Conservation (phyloP, 2,329 filamentous ascomycete species). For the Lachnellula hyalina region DNA sequence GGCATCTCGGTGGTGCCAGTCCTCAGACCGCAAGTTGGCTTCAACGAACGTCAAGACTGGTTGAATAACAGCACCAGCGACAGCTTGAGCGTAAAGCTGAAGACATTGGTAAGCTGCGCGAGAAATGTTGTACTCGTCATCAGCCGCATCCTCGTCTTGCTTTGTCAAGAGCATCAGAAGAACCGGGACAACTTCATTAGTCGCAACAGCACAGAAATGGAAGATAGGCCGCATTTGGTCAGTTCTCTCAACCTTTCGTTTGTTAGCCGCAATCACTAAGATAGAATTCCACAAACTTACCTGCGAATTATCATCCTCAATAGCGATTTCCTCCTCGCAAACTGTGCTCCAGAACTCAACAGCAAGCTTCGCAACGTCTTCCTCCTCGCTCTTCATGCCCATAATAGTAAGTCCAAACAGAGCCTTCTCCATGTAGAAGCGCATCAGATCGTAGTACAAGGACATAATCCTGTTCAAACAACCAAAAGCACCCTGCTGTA, state of each 20-base stretch:
- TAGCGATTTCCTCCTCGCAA: slow-evolving; percentile 95
- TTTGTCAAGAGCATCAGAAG: slow-evolving; percentile 84
- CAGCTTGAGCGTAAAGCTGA: slow-evolving; percentile 90
- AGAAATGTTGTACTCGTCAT: slow-evolving; percentile 96
- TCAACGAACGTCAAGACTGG: slow-evolving; percentile 91
- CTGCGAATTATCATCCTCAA: slow-evolving; percentile 92
- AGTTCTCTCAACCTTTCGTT: slow-evolving; percentile 23
- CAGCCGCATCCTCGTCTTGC: slow-evolving; percentile 93
- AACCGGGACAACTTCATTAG: slow-evolving; percentile 89
- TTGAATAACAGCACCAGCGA: slow-evolving; percentile 75
- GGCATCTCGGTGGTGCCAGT: slow-evolving; percentile 93
- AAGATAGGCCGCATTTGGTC: slow-evolving; percentile 79
- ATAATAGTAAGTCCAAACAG: slow-evolving; percentile 95
- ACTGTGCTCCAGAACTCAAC: slow-evolving; percentile 99
- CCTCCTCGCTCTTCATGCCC: slow-evolving; percentile 96
- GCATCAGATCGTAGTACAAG: slow-evolving; percentile 99
- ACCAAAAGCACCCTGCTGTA: slow-evolving; percentile 94
- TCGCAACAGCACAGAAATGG: slow-evolving; percentile 91
- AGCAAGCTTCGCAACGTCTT: slow-evolving; percentile 95
- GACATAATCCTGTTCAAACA: slow-evolving; percentile 98
- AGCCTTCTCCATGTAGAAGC: slow-evolving; percentile 99
- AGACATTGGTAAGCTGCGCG: slow-evolving; percentile 95
- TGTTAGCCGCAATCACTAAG: background rate
- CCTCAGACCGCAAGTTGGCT: slow-evolving; percentile 78
- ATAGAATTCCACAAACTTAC: slow-evolving; percentile 37